These are phyloP conservation scores for Triticum turgidum DNA, from an alignment of 176 grass and related monocot genomes.

Conservation along the genomic window DNA sequence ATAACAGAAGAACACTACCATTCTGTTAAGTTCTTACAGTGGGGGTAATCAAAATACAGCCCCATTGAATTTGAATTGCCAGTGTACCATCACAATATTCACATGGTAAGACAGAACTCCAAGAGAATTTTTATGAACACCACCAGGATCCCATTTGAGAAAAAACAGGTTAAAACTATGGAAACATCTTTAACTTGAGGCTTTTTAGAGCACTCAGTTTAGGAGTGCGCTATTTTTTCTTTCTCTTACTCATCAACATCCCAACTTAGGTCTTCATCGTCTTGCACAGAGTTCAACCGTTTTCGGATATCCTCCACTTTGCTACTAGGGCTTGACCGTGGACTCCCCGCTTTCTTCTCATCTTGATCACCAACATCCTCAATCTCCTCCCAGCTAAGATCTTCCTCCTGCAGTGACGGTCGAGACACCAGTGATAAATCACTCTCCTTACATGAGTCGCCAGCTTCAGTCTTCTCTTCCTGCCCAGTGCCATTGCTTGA, in stretches of 20 bases:
- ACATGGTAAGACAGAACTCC: slow-evolving; percentile 9
- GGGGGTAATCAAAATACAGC: slow-evolving; percentile 18
- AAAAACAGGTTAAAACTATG: not conserved
- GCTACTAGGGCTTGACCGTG: slow-evolving; percentile 33
- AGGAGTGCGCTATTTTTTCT: slow-evolving; percentile 9
- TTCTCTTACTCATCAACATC: slow-evolving; percentile 72
- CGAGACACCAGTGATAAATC: slow-evolving; percentile 60
- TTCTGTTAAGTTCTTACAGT: slow-evolving; percentile 3
- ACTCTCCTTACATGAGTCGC: slow-evolving; percentile 39
- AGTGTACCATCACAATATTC: slow-evolving; percentile 36
- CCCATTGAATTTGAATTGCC: slow-evolving; percentile 24
- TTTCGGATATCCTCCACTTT: slow-evolving; percentile 67
- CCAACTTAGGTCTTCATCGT: slow-evolving; percentile 79
- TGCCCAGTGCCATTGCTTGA: slow-evolving; percentile 15
- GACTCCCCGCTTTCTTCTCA: slow-evolving; percentile 54
- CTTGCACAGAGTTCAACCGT: slow-evolving; percentile 52
- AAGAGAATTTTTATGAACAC: not conserved
- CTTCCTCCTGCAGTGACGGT: slow-evolving; percentile 61
- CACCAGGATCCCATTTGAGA: slow-evolving; percentile 16
- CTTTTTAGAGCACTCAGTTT: not conserved
- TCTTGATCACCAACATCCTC: slow-evolving; percentile 63
- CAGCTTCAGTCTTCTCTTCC: slow-evolving; percentile 38
- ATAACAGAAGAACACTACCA: slow-evolving; percentile 30
- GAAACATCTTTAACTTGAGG: slow-evolving; percentile 9
- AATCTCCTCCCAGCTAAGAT: slow-evolving; percentile 85